These are phyloP conservation scores for Gryganskiella cystojenkinii DNA, from an alignment of 192 early-diverging fungal species.

Conservation along the genomic window DNA sequence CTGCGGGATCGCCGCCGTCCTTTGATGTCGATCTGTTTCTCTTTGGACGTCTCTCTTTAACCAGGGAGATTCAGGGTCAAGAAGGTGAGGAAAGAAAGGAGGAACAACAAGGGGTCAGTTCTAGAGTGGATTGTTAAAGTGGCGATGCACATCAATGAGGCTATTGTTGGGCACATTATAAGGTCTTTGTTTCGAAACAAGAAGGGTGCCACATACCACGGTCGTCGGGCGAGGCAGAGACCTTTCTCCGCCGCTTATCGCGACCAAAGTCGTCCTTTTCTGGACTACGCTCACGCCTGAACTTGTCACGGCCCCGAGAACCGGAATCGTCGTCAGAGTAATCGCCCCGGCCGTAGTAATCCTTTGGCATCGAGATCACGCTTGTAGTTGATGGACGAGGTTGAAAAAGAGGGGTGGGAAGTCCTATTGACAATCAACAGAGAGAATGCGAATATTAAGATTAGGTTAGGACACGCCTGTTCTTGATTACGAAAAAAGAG, in stretches of 20 bases:
- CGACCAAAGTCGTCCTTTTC: constrained; percentile 54
- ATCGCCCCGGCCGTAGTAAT: constrained; percentile 50
- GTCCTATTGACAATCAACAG: too few species aligned
- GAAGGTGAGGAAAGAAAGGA: not conserved
- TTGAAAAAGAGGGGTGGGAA: not conserved
- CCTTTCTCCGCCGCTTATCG: constrained; percentile 50
- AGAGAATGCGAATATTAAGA: too few species aligned
- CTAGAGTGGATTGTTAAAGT: too few species aligned
- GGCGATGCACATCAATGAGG: too few species aligned
- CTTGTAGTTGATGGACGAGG: not conserved
- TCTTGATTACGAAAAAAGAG: too few species aligned
- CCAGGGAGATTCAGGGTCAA: not conserved
- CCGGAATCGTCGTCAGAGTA: constrained; percentile 49
- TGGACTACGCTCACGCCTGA: constrained; percentile 46
- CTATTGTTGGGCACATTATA: too few species aligned
- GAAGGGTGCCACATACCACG: constrained; percentile 24
- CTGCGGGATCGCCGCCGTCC: constrained; percentile 36
- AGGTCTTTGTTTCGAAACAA: too few species aligned
- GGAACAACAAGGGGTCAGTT: not conserved
- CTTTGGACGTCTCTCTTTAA: constrained; percentile 45
- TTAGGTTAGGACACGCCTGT: too few species aligned
- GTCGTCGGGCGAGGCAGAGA: constrained; percentile 46
- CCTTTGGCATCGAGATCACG: constrained; percentile 45
- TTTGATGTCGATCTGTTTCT: constrained; percentile 48
- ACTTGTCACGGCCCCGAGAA: constrained; percentile 49